phyloP scores from a whole-genome alignment of 768 basidiomycete genomes.

The Russula griseocarnosa region DNA sequence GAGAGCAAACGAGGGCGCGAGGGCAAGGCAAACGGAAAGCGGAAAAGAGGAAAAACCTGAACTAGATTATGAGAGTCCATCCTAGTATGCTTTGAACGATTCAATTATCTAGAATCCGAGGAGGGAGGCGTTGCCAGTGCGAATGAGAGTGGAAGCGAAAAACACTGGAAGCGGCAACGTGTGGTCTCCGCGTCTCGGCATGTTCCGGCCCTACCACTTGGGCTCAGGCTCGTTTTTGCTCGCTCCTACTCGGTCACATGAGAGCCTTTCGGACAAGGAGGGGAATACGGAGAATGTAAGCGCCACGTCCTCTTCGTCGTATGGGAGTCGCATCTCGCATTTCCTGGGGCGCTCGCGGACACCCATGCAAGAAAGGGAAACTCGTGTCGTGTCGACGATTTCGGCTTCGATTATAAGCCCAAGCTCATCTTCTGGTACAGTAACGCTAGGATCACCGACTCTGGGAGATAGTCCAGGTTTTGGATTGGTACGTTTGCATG shows the following conservation, averaged over 20 bases:
- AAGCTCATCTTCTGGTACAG: slow-evolving; percentile 39
- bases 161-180: too few relatives aligned
- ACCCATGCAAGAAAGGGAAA: slow-evolving; percentile 46
- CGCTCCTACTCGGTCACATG: slow-evolving; percentile 4
- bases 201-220: too few relatives aligned
- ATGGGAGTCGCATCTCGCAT: slow-evolving; percentile 36
- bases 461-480: slow-evolving; percentile 59
- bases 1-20: too few relatives aligned
- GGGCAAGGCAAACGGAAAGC: too few relatives aligned
- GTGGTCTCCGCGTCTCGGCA: too few relatives aligned
- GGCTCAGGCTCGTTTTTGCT: background rate
- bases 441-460: slow-evolving; percentile 31
- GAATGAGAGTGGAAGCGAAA: too few relatives aligned
- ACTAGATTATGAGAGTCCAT: too few relatives aligned
- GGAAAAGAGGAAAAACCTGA: too few relatives aligned
- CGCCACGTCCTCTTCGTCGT: background rate
- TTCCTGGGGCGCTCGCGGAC: slow-evolving; percentile 61
- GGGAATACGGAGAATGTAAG: slow-evolving; percentile 34
- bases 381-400: slow-evolving; percentile 48
- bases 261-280: slow-evolving; percentile 32
- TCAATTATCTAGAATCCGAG: too few relatives aligned
- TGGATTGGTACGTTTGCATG: slow-evolving; percentile 50
- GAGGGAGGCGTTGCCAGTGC: too few relatives aligned
- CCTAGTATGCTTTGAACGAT: too few relatives aligned
- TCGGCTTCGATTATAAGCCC: too few relatives aligned